Conservation (phyloP, 495 filamentous ascomycete genomes). For the Lasiosphaeria ovina region DNA sequence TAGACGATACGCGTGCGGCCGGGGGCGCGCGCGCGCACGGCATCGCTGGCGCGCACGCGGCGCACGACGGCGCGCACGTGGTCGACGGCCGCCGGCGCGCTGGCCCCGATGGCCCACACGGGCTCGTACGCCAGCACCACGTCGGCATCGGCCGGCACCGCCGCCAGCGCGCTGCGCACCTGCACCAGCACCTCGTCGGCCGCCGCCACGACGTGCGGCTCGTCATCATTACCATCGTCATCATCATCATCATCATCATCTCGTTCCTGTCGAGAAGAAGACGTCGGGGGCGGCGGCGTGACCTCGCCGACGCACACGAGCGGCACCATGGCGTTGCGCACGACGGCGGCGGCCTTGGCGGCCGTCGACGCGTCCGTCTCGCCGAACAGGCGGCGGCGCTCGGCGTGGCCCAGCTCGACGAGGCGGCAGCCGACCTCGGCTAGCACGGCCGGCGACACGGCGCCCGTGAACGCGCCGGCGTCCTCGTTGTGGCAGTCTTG, state of each 20-base stretch:
- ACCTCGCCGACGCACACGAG: constrained; percentile 79
- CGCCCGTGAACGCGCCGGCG: constrained; percentile 71
- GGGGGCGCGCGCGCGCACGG: constrained; percentile 39
- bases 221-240: background rate
- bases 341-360: constrained; percentile 65
- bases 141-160: constrained; percentile 57
- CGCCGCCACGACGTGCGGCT: constrained; percentile 48
- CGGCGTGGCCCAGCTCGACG: constrained; percentile 78
- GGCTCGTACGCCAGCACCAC: constrained; percentile 85
- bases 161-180: constrained; percentile 58
- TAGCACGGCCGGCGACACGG: constrained; percentile 67
- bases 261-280: no score
- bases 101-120: constrained; percentile 82
- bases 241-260: no score
- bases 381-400: constrained; percentile 64
- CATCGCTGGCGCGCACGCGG: constrained; percentile 52
- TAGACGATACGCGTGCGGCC: constrained; percentile 67
- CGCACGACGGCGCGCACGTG: constrained; percentile 71
- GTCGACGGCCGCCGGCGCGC: constrained; percentile 65
- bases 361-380: constrained; percentile 66
- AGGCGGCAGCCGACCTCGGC: constrained; percentile 62
- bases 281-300: constrained; percentile 12
- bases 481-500: constrained; percentile 71
- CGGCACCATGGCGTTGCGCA: constrained; percentile 67
- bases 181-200: constrained; percentile 64